Conservation (phyloP, 129 eudicot genomes). For the Tanacetum coccineum region DNA sequence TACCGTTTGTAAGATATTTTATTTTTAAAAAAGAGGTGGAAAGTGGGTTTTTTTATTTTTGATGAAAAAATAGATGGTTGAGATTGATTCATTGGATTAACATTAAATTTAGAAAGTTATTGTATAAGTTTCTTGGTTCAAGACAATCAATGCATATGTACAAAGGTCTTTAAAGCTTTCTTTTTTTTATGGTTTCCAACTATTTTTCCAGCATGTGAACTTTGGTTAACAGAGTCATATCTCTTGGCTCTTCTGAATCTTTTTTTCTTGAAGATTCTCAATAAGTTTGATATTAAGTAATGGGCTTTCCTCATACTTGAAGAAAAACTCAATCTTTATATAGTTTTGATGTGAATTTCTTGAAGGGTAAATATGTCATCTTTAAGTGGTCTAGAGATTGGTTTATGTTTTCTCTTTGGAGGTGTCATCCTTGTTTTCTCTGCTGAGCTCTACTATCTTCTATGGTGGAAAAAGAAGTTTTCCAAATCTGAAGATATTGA, state of each 20-base stretch:
- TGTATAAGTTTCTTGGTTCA: constrained; percentile 20
- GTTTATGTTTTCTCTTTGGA: constrained; percentile 76
- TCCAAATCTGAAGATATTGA: constrained; percentile 28
- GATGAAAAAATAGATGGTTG: too few species aligned
- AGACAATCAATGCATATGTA: constrained; percentile 27
- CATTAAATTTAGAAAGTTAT: constrained; percentile 22
- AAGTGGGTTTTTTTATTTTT: too few species aligned
- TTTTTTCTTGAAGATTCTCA: constrained; percentile 32
- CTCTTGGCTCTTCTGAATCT: constrained; percentile 31
- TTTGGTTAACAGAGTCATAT: constrained; percentile 33
- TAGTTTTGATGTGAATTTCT: constrained; percentile 25
- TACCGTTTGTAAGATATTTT: too few species aligned
- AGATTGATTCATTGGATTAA: too few species aligned
- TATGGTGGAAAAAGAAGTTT: constrained; percentile 70
- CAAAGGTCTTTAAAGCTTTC: constrained; percentile 23
- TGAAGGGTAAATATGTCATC: constrained; percentile 57
- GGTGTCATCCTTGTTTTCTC: constrained; percentile 63
- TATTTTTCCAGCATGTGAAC: constrained; percentile 41
- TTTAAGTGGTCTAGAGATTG: constrained; percentile 74
- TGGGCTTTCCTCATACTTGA: constrained; percentile 28
- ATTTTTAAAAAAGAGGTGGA: too few species aligned
- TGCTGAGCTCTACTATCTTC: constrained; percentile 70
- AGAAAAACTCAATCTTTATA: constrained; percentile 13
- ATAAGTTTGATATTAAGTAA: constrained; percentile 15
- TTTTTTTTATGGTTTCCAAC: constrained; percentile 23